Evolutionary conservation across 2,329 filamentous ascomycete species (phyloP).

Genomic region (Apiospora sp.): DNA sequence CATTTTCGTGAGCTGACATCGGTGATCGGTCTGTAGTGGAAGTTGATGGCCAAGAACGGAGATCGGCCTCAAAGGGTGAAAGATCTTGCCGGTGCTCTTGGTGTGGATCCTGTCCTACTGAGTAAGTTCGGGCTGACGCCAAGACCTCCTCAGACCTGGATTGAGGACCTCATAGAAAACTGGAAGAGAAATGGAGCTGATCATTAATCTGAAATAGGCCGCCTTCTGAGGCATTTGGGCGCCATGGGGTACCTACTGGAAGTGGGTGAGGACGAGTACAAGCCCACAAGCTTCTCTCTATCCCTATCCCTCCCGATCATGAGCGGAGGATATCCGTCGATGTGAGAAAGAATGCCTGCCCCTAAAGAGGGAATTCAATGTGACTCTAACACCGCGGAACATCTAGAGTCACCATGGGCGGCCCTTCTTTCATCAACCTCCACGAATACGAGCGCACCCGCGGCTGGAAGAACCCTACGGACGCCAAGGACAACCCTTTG

Average conservation of each 20-base stretch:
- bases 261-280: slow-evolving; percentile 30
- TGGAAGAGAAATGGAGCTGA: too few relatives aligned
- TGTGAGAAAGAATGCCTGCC: neutral
- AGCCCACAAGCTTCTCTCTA: slow-evolving; percentile 29
- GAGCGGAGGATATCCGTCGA: neutral
- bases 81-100: slow-evolving; percentile 42
- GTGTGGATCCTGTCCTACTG: slow-evolving; percentile 39
- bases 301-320: slow-evolving; percentile 22
- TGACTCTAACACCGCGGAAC: neutral
- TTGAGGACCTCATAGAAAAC: neutral
- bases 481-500: slow-evolving; percentile 28
- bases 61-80: slow-evolving; percentile 40
- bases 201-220: neutral
- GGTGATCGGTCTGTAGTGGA: slow-evolving; percentile 37
- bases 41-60: slow-evolving; percentile 42
- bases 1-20: too few relatives aligned
- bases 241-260: slow-evolving; percentile 32
- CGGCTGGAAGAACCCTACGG: neutral
- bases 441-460: neutral
- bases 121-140: slow-evolving; percentile 30
- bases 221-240: slow-evolving; percentile 31
- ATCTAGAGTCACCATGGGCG: slow-evolving; percentile 1
- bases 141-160: neutral
- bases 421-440: neutral
- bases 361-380: neutral